Evolutionary conservation across 23 red algal species (phyloP).

Genomic region (Chondrus crispus): DNA sequence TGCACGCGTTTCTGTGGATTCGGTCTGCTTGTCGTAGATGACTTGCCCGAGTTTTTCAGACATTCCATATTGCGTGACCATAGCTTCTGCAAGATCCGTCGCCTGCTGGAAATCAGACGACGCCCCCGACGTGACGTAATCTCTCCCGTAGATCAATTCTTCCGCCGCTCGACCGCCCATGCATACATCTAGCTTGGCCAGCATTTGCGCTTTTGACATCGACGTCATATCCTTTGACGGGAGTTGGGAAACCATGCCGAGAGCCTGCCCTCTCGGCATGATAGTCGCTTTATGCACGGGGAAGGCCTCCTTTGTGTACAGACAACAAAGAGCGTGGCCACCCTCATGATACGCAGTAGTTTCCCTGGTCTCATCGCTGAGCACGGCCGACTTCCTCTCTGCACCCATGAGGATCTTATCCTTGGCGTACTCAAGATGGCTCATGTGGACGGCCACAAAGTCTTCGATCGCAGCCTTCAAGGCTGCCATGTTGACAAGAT

Average conservation of each 20-base stretch:
- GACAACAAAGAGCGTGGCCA: slow-evolving; percentile 89
- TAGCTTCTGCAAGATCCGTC: slow-evolving; percentile 94
- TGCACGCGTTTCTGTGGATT: slow-evolving; percentile 69
- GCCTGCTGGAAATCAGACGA: slow-evolving; percentile 88
- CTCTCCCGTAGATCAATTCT: slow-evolving; percentile 87
- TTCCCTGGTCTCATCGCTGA: slow-evolving; percentile 73
- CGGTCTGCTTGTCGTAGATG: slow-evolving; percentile 77
- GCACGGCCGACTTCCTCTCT: slow-evolving; percentile 75
- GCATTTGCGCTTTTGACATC: slow-evolving; percentile 81
- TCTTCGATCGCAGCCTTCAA: slow-evolving; percentile 92
- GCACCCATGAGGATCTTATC: slow-evolving; percentile 99
- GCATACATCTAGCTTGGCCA: slow-evolving; percentile 90
- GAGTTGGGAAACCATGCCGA: slow-evolving; percentile 97
- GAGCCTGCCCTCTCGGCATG: slow-evolving; percentile 83
- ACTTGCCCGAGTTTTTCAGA: slow-evolving; percentile 76
- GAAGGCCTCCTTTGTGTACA: slow-evolving; percentile 81
- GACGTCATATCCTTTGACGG: slow-evolving; percentile 91
- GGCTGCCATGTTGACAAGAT: slow-evolving; percentile 96
- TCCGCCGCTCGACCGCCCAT: slow-evolving; percentile 97
- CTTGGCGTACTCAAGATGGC: slow-evolving; percentile 95
- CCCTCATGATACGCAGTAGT: slow-evolving; percentile 97
- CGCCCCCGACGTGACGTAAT: slow-evolving; percentile 87
- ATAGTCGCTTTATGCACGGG: slow-evolving; percentile 99
- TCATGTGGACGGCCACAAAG: slow-evolving; percentile 63
- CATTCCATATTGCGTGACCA: slow-evolving; percentile 99